A percentile compares a stretch with the other conserved stretches of the same genome.
Evolutionary conservation across 257 asterid genomes (phyloP).

Genomic region (Nicotiana benthamiana): DNA sequence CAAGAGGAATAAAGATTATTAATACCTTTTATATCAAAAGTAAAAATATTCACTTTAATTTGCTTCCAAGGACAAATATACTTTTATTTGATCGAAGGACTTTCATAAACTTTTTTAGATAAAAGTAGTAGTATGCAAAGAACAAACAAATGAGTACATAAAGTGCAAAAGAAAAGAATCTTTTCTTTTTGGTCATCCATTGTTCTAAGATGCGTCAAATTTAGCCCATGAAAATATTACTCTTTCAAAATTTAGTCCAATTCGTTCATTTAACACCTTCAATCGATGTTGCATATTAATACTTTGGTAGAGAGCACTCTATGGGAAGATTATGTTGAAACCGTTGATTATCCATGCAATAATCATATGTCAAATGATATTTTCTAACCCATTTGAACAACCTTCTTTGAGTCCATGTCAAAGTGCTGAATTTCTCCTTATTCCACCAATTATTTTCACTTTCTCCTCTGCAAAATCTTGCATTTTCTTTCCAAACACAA

Average conservation of each 20-base stretch:
- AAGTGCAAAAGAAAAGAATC: not conserved
- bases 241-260: not conserved
- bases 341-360: conserved; percentile 58
- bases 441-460: conserved; percentile 73
- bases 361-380: conserved; percentile 51
- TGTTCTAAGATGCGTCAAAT: not conserved
- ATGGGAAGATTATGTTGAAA: conserved; percentile 52
- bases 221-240: not conserved
- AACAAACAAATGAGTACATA: not conserved
- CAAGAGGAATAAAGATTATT: too few relatives aligned
- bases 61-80: not conserved
- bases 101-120: not conserved
- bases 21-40: not conserved
- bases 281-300: conserved; percentile 18
- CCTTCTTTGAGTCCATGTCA: conserved; percentile 57
- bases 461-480: conserved; percentile 30
- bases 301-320: conserved; percentile 66
- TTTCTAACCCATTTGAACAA: conserved; percentile 61
- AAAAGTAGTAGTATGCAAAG: not conserved
- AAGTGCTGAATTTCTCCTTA: conserved; percentile 24
- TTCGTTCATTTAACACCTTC: not conserved
- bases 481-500: conserved; percentile 58
- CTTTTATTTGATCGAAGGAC: not conserved
- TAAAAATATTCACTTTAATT: not conserved
- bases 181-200: not conserved